Conservation (phyloP, 108 stramenopile species). For the Cafeteria roenbergensis region DNA sequence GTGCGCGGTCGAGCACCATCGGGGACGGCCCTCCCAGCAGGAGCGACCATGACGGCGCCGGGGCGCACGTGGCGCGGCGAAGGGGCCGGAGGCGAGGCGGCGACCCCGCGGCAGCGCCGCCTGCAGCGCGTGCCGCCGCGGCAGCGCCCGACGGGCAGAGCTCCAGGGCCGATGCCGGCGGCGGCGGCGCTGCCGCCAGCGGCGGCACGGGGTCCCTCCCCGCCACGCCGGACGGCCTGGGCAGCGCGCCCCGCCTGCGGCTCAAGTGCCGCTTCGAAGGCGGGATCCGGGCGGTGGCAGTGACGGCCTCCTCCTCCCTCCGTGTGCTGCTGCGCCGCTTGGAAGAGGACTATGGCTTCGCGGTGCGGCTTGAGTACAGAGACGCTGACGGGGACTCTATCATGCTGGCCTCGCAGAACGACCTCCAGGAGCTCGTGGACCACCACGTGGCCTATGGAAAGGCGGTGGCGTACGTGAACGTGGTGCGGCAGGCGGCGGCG, state of each 20-base stretch:
- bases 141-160: not conserved
- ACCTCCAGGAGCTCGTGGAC: slow-evolving; percentile 9
- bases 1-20: too few relatives aligned
- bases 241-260: slow-evolving; percentile 1
- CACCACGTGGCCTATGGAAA: not conserved
- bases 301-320: not conserved
- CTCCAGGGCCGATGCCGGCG: too few relatives aligned
- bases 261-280: slow-evolving; percentile 13
- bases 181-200: not conserved
- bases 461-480: not conserved
- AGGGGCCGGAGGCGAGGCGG: not conserved
- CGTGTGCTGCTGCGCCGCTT: slow-evolving; percentile 1
- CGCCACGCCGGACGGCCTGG: too few relatives aligned
- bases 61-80: too few relatives aligned
- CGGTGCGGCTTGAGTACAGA: slow-evolving; percentile 12
- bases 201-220: not conserved
- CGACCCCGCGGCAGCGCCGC: not conserved
- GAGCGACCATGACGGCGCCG: too few relatives aligned
- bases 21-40: too few relatives aligned
- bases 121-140: too few relatives aligned
- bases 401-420: slow-evolving; percentile 18
- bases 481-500: not conserved
- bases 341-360: slow-evolving; percentile 15
- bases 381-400: slow-evolving; percentile 20
- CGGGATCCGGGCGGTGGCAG: slow-evolving; percentile 10